phyloP scores from a whole-genome alignment of 495 filamentous ascomycete genomes.

The Filosporella fistucella region DNA sequence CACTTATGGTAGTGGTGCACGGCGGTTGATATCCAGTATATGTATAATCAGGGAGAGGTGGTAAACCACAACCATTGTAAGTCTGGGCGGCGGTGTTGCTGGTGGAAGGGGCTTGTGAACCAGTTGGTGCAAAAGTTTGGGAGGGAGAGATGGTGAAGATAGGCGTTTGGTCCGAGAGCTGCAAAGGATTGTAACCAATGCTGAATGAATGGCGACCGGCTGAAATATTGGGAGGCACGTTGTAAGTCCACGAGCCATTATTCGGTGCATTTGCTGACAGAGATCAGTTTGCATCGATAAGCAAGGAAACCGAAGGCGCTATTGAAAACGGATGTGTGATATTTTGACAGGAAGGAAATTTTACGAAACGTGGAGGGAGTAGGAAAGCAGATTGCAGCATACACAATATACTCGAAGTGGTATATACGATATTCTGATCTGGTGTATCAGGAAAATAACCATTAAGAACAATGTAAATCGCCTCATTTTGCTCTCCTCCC shows the following conservation, averaged over 20 bases:
- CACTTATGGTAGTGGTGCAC: slow-evolving; percentile 3
- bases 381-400: no score
- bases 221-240: slow-evolving; percentile 5
- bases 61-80: slow-evolving; percentile 7
- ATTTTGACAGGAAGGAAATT: background rate
- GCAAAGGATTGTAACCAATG: slow-evolving; percentile 8
- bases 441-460: slow-evolving; percentile 4
- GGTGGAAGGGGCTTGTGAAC: background rate
- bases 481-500: slow-evolving; percentile 7
- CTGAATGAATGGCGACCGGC: slow-evolving; percentile 8
- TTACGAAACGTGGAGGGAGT: slow-evolving; percentile 12
- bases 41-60: slow-evolving; percentile 8
- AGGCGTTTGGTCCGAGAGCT: background rate
- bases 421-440: slow-evolving; percentile 3
- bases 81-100: slow-evolving; percentile 1
- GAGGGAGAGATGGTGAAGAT: slow-evolving; percentile 8
- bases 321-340: no score
- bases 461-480: slow-evolving; percentile 8
- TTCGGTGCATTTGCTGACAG: slow-evolving; percentile 13
- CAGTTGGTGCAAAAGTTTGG: background rate
- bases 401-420: no score
- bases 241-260: slow-evolving; percentile 12
- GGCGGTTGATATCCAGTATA: slow-evolving; percentile 12
- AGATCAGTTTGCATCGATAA: no score
- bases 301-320: no score